Evolutionary conservation across 2,329 filamentous ascomycete species (phyloP), one percentile per base, ranked within the genome.

Genomic region (Talaromyces rugulosus): DNA sequence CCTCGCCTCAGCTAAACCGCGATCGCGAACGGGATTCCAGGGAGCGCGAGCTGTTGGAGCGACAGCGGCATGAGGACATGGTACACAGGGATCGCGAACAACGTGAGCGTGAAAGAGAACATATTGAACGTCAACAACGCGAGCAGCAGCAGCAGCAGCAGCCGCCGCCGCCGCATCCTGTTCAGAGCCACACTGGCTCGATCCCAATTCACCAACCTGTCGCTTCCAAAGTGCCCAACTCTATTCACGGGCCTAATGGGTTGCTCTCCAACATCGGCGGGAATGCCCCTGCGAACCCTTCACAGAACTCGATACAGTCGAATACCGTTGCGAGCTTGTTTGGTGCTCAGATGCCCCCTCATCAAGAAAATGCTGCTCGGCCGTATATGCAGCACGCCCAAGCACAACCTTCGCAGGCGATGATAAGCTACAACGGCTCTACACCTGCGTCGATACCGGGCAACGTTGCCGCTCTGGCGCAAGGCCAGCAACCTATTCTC

Each of bases 191-290:
- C 72, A 88, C 91, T 44, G 91, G 89, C 62, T 92, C 93, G 2
- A 91, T 96, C 60, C 92, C 93, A 60, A 89, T 98, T 69, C 94
- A 98, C 77, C 94, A 98, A 75, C 94, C 94, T 5, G 92, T 97
- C 63, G 94, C 94, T 65, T 87, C 92, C 72, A 82, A 93, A 77
- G 82, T 92, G 65, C 79, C 89, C 62, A 89, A 88, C 66, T 89
- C 91, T 58, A 96, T 97, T 61, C 94, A 96, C 73, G 96, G 92
- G 53, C 94, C 94, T 1, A 94, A 95, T 67, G 94, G 94, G 8
- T 83, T 98, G 40, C 85, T 98, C 44, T 86, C 89, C 8, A 91
- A 88, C 67, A 87, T 92, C 68, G 87, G 87, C 58, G 83, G 84
- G 36, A 83, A 84, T 36, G 79, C 81, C 42, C 81, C 84, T 31